These are phyloP conservation scores for Phytophthora pini DNA, from an alignment of 352 stramenopile species.

Conservation along the genomic window DNA sequence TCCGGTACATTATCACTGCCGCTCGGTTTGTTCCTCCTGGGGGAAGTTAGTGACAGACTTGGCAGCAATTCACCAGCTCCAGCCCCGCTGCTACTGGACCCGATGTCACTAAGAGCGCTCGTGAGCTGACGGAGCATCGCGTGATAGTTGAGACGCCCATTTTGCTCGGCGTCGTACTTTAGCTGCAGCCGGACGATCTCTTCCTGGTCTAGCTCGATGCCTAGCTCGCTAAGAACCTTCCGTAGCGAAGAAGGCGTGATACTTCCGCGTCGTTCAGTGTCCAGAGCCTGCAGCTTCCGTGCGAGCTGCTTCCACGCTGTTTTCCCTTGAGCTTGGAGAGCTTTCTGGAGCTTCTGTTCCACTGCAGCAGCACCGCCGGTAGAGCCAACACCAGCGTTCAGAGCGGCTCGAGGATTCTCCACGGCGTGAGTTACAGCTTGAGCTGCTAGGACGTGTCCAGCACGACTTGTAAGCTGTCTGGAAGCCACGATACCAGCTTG, in stretches of 20 bases:
- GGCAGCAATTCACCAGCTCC: constrained; percentile 28
- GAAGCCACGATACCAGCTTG: constrained; percentile 24
- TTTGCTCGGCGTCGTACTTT: constrained; percentile 83
- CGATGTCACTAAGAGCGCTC: constrained; percentile 53
- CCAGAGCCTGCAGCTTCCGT: constrained; percentile 66
- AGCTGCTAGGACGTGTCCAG: constrained; percentile 47
- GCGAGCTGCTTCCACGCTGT: constrained; percentile 66
- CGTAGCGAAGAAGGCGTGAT: constrained; percentile 55
- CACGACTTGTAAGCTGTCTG: constrained; percentile 36
- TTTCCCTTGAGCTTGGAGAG: constrained; percentile 56
- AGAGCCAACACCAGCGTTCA: constrained; percentile 42
- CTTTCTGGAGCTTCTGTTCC: constrained; percentile 69
- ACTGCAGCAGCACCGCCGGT: constrained; percentile 47
- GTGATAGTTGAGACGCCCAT: constrained; percentile 69
- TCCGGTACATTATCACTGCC: constrained; percentile 42
- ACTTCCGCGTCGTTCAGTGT: constrained; percentile 58
- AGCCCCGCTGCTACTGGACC: constrained; percentile 4
- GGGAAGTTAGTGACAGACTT: constrained; percentile 32
- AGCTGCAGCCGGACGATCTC: constrained; percentile 70
- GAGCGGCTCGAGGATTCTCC: constrained; percentile 28
- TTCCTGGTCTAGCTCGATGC: constrained; percentile 63
- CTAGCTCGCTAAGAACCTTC: constrained; percentile 68
- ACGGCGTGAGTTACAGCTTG: constrained; percentile 40
- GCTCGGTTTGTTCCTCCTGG: constrained; percentile 12
- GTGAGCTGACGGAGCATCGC: constrained; percentile 70